phyloP scores from a whole-genome alignment of 2,329 filamentous ascomycete species.

The Hymenoscyphus repandus region DNA sequence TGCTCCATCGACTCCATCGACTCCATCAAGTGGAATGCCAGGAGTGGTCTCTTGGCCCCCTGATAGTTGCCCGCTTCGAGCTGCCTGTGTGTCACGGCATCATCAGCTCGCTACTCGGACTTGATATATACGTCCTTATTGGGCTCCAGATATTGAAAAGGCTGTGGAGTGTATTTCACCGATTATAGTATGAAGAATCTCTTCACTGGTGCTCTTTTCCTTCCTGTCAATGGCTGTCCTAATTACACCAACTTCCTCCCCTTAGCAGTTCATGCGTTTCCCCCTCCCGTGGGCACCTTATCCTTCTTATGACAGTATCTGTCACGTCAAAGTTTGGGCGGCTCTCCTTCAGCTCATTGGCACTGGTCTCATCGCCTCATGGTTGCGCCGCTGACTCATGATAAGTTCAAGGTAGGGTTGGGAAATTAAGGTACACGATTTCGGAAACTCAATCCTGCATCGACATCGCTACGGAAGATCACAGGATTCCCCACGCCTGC shows the following conservation, averaged over 20 bases:
- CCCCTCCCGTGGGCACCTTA: slow-evolving; percentile 12
- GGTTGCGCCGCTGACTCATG: slow-evolving; percentile 17
- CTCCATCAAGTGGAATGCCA: not conserved
- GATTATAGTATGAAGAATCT: not conserved
- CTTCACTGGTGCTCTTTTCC: not conserved
- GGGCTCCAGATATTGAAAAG: too few species aligned
- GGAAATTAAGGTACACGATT: slow-evolving; percentile 16
- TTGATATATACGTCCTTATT: not conserved
- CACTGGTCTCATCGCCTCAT: not conserved
- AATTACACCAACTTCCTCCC: not conserved
- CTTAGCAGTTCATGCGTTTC: slow-evolving; percentile 4
- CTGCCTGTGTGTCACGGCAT: not conserved
- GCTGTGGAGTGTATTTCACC: not conserved
- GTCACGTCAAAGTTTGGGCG: slow-evolving; percentile 11
- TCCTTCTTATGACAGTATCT: slow-evolving; percentile 12
- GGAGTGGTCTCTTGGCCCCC: slow-evolving; percentile 1
- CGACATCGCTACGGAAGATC: slow-evolving; percentile 9
- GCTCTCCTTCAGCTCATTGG: not conserved
- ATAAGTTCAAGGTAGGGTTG: slow-evolving; percentile 3
- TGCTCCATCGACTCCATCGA: not conserved
- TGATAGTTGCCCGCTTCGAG: slow-evolving; percentile 1
- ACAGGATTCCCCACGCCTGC: slow-evolving; percentile 5
- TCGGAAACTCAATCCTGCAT: slow-evolving; percentile 9
- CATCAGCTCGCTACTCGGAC: slow-evolving; percentile 4
- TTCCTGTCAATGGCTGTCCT: not conserved